These are phyloP conservation scores for Chenopodium quinoa DNA, from an alignment of 148 eudicot genomes.

Conservation along the genomic window DNA sequence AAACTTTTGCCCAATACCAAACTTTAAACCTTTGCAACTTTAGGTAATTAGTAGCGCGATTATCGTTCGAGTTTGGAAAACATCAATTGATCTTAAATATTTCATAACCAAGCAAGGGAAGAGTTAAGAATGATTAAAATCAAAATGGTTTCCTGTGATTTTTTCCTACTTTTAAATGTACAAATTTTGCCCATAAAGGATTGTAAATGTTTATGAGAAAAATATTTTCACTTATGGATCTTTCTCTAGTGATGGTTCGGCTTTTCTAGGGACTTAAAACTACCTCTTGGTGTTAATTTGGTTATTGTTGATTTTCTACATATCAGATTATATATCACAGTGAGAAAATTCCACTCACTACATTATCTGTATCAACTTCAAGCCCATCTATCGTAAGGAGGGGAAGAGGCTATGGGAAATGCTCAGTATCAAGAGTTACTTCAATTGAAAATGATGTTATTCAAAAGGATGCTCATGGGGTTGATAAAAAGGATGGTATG, in stretches of 20 bases:
- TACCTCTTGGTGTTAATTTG: neutral
- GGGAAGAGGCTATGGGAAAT: conserved; percentile 33
- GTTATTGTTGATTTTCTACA: neutral
- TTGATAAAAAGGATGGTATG: conserved; percentile 49
- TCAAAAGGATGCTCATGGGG: conserved; percentile 40
- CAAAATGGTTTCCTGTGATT: neutral
- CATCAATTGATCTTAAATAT: neutral
- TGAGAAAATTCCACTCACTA: conserved; percentile 18
- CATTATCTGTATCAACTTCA: conserved; percentile 28
- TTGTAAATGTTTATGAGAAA: neutral
- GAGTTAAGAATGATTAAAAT: neutral
- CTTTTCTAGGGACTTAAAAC: neutral
- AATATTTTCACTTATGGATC: neutral
- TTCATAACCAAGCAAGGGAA: neutral
- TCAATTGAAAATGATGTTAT: conserved; percentile 47
- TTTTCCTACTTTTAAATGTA: neutral
- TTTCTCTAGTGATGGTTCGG: neutral
- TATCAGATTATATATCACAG: conserved; percentile 41
- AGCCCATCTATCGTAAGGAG: conserved; percentile 22
- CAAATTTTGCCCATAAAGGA: neutral
- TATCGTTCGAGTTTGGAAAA: too few species aligned
- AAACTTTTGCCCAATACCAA: neutral
- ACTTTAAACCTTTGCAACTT: neutral
- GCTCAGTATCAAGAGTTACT: conserved; percentile 39
- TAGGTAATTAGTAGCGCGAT: too few species aligned